phyloP scores from a whole-genome alignment of 805 yeast genomes.

The Saturnispora ahearnii region DNA sequence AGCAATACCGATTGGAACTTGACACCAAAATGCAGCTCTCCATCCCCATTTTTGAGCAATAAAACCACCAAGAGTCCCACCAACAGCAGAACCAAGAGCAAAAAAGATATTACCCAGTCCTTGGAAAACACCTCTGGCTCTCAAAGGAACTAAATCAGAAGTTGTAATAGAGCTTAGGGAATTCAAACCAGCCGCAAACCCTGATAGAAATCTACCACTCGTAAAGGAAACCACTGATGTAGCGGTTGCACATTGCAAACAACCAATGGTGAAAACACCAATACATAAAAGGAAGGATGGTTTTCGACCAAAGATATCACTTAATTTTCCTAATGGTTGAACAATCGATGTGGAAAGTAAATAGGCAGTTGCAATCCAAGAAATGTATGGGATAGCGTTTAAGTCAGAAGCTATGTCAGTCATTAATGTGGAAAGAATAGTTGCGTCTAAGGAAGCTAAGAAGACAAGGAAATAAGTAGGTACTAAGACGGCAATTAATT shows the following conservation, averaged over 20 bases:
- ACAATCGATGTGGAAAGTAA: constrained; percentile 60
- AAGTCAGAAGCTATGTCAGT: constrained; percentile 63
- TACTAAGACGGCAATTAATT: constrained; percentile 28
- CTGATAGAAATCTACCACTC: constrained; percentile 60
- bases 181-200: constrained; percentile 86
- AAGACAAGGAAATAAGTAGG: constrained; percentile 42
- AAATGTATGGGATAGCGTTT: constrained; percentile 49
- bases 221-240: constrained; percentile 40
- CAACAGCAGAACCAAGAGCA: constrained; percentile 70
- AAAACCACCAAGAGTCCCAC: constrained; percentile 58
- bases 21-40: constrained; percentile 54
- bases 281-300: constrained; percentile 43
- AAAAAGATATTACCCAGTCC: constrained; percentile 75
- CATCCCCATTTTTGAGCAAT: constrained; percentile 49
- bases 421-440: constrained; percentile 58
- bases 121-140: constrained; percentile 77
- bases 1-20: constrained; percentile 41
- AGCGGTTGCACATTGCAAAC: constrained; percentile 46
- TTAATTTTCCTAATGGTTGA: constrained; percentile 65
- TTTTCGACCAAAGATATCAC: constrained; percentile 66
- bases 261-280: constrained; percentile 47
- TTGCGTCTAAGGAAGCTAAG: constrained; percentile 58
- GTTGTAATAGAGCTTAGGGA: constrained; percentile 69
- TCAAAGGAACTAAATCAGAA: constrained; percentile 71
- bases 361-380: constrained; percentile 71